A percentile compares a stretch with the other conserved stretches of the same genome.
Conservation (phyloP, 2,329 filamentous ascomycete genomes). For the Beauveria scarabaeidicola region DNA sequence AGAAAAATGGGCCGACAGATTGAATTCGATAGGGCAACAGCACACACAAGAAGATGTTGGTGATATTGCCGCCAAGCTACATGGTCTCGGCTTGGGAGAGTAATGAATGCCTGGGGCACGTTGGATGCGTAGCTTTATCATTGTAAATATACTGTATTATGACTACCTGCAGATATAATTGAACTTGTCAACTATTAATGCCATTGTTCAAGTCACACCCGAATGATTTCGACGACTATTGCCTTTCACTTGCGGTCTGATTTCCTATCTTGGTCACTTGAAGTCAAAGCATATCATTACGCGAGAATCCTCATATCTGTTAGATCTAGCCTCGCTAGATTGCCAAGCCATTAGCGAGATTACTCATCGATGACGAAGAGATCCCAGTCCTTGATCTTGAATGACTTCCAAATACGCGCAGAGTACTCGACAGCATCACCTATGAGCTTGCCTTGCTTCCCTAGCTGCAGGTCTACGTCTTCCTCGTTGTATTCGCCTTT, state of each 20-base stretch:
- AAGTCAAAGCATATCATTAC: neutral
- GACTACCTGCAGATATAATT: neutral
- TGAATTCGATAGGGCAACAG: constrained; percentile 1
- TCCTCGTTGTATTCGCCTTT: constrained; percentile 64
- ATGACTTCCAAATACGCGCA: constrained; percentile 58
- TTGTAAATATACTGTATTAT: constrained; percentile 6
- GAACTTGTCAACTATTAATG: constrained; percentile 8
- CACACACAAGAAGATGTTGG: constrained; percentile 8
- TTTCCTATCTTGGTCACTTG: neutral
- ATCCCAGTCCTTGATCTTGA: constrained; percentile 73
- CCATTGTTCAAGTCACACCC: neutral
- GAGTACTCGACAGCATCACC: constrained; percentile 61
- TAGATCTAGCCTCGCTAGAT: neutral
- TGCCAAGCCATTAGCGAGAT: neutral
- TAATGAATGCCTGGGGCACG: neutral
- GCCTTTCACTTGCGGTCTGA: neutral
- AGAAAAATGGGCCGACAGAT: constrained; percentile 43
- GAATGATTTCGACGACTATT: neutral
- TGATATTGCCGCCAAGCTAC: constrained; percentile 17
- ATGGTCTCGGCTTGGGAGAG: constrained; percentile 20
- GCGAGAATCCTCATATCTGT: neutral
- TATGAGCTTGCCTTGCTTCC: constrained; percentile 58
- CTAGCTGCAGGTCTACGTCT: constrained; percentile 58
- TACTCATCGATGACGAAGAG: constrained; percentile 45
- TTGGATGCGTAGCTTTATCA: neutral